Percentiles rank a stretch among this genome's conserved stretches.
These are phyloP conservation scores for Juncus inflexus DNA, from an alignment of 176 grass and related monocot genomes.

Conservation along the genomic window DNA sequence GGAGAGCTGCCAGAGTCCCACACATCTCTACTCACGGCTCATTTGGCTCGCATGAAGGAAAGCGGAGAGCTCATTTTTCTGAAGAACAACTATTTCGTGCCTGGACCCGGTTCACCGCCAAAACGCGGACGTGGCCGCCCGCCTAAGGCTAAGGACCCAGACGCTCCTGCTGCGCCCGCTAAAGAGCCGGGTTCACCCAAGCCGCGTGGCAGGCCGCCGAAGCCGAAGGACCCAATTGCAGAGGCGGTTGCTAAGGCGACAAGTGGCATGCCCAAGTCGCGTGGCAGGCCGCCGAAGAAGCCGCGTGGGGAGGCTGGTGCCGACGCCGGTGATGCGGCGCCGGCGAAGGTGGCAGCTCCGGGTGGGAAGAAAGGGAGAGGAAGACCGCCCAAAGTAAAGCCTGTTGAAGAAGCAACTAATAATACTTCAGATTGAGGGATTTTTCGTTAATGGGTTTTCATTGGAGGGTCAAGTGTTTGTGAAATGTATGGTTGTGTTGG, in stretches of 20 bases:
- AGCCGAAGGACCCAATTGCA: constrained; percentile 44
- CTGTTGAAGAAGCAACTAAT: constrained; percentile 1
- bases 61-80: constrained; percentile 44
- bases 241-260: constrained; percentile 36
- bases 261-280: constrained; percentile 39
- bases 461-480: background rate
- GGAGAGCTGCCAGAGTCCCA: constrained; percentile 35
- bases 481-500: constrained; percentile 7
- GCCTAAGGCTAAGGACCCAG: constrained; percentile 39
- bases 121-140: constrained; percentile 75
- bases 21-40: constrained; percentile 39
- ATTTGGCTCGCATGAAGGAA: constrained; percentile 70
- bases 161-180: background rate
- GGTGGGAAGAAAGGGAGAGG: constrained; percentile 63
- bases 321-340: background rate
- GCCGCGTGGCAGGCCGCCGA: constrained; percentile 55
- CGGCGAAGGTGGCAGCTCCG: background rate
- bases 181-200: constrained; percentile 12
- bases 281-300: constrained; percentile 55
- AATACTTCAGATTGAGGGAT: background rate
- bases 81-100: constrained; percentile 52
- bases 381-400: constrained; percentile 57
- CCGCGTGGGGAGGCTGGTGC: constrained; percentile 20
- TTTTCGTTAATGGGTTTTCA: constrained; percentile 8
- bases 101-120: constrained; percentile 42